Conservation (phyloP, 2,329 filamentous ascomycete genomes). For the Stachybotrys chlorohalonatus region DNA sequence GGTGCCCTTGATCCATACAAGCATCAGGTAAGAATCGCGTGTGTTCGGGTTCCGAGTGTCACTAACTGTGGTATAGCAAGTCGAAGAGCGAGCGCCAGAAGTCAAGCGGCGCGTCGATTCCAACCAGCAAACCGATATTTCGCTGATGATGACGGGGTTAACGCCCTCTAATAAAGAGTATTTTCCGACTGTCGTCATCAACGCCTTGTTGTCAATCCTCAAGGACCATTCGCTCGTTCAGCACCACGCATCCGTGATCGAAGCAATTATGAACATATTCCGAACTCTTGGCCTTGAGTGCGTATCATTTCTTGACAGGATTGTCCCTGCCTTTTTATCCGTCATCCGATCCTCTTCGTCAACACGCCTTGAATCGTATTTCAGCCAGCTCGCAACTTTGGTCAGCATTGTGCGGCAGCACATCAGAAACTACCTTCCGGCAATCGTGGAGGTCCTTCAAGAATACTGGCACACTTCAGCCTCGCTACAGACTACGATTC, state of each 20-base stretch:
- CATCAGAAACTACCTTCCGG: constrained; percentile 80
- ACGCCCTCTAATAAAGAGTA: constrained; percentile 98
- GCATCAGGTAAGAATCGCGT: constrained; percentile 52
- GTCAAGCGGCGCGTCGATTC: constrained; percentile 58
- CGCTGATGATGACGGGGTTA: constrained; percentile 93
- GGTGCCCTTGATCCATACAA: constrained; percentile 94
- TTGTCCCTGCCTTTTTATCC: constrained; percentile 85
- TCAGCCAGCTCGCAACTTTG: constrained; percentile 88
- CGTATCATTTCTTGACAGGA: constrained; percentile 86
- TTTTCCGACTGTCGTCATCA: constrained; percentile 96
- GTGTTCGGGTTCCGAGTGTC: neutral
- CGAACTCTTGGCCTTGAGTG: constrained; percentile 93
- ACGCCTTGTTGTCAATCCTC: constrained; percentile 83
- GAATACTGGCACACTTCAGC: constrained; percentile 82
- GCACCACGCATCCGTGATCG: constrained; percentile 88
- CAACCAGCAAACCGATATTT: constrained; percentile 77
- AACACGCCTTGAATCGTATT: constrained; percentile 84
- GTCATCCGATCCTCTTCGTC: constrained; percentile 78
- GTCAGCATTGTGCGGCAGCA: constrained; percentile 95
- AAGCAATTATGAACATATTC: constrained; percentile 98
- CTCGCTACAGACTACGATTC: constrained; percentile 80
- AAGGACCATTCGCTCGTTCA: constrained; percentile 84
- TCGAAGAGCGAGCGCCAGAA: constrained; percentile 81
- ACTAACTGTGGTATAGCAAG: constrained; percentile 43
- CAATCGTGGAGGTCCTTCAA: constrained; percentile 77